Conservation (phyloP, 306 rosid genomes). For the Medicago arabica region DNA sequence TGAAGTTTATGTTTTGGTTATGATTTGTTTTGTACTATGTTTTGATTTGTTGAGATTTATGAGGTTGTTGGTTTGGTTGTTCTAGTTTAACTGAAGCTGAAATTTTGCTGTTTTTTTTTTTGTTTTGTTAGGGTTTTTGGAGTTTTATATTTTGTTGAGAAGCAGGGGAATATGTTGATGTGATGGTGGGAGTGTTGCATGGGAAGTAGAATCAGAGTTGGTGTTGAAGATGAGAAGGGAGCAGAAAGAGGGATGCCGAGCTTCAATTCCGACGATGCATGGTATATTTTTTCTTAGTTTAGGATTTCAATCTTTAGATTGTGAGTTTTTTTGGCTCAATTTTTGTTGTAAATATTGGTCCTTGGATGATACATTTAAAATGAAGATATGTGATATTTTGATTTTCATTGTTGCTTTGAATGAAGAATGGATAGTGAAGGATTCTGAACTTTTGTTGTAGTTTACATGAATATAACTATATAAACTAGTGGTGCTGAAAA, state of each 20-base stretch:
- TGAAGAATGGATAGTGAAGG: neutral
- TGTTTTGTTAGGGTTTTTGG: constrained; percentile 22
- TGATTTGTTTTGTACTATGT: constrained; percentile 2
- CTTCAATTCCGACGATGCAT: constrained; percentile 51
- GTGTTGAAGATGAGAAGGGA: constrained; percentile 59
- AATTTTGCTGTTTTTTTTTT: constrained; percentile 6
- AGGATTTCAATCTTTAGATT: neutral
- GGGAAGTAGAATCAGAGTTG: constrained; percentile 46
- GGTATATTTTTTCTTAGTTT: constrained; percentile 40
- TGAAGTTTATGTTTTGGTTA: neutral
- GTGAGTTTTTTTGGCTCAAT: constrained; percentile 18
- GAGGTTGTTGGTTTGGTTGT: constrained; percentile 15
- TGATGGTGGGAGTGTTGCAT: constrained; percentile 42
- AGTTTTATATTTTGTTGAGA: constrained; percentile 29
- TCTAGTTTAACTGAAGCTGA: constrained; percentile 34
- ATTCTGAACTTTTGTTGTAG: neutral
- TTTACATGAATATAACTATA: neutral
- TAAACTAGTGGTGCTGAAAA: too few relatives aligned
- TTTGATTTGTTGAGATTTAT: constrained; percentile 23
- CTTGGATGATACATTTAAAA: neutral
- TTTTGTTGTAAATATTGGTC: constrained; percentile 25
- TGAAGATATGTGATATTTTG: constrained; percentile 20
- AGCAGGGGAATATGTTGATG: constrained; percentile 25
- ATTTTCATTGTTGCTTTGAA: constrained; percentile 17
- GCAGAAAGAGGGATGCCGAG: constrained; percentile 57